Percentiles rank a stretch among this genome's conserved stretches.
phyloP scores from a whole-genome alignment of 2,329 filamentous ascomycete species.

The Phialophora macrospora region DNA sequence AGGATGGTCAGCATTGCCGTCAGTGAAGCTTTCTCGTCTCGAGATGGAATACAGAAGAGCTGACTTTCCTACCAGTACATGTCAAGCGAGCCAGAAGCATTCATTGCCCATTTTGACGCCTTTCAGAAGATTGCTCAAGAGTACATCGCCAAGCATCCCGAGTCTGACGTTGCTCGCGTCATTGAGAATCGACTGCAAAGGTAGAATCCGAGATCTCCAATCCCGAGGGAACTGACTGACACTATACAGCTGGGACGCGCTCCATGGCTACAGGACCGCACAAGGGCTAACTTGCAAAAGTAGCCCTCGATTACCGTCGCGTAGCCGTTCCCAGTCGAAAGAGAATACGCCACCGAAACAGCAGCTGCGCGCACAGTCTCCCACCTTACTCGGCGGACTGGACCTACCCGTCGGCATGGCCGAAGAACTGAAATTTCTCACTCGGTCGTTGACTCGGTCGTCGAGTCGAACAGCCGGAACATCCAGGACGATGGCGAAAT shows the following conservation, averaged over 20 bases:
- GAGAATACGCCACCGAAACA: not conserved
- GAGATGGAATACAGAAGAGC: not conserved
- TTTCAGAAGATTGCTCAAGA: slow-evolving; percentile 17
- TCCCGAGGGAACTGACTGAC: not conserved
- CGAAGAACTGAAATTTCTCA: not conserved
- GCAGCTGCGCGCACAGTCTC: slow-evolving; percentile 6
- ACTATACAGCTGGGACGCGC: slow-evolving; percentile 22
- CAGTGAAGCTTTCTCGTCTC: not conserved
- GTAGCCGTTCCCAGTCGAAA: not conserved
- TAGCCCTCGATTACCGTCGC: not conserved
- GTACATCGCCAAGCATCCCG: slow-evolving; percentile 24
- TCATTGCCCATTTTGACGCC: slow-evolving; percentile 27
- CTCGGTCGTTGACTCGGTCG: not conserved
- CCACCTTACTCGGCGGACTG: slow-evolving; percentile 11
- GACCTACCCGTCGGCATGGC: slow-evolving; percentile 6
- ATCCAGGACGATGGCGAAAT: not conserved
- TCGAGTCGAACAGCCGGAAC: not conserved
- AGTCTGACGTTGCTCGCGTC: slow-evolving; percentile 22
- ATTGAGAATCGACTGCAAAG: slow-evolving; percentile 23
- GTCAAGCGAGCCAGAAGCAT: slow-evolving; percentile 28
- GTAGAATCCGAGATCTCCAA: slow-evolving; percentile 1
- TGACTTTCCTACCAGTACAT: slow-evolving; percentile 26
- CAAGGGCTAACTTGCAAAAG: slow-evolving; percentile 10
- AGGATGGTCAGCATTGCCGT: slow-evolving; percentile 30
- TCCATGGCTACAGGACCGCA: slow-evolving; percentile 22